These are phyloP conservation scores for Jacaranda mimosifolia DNA, from an alignment of 257 asterid genomes.

Conservation along the genomic window DNA sequence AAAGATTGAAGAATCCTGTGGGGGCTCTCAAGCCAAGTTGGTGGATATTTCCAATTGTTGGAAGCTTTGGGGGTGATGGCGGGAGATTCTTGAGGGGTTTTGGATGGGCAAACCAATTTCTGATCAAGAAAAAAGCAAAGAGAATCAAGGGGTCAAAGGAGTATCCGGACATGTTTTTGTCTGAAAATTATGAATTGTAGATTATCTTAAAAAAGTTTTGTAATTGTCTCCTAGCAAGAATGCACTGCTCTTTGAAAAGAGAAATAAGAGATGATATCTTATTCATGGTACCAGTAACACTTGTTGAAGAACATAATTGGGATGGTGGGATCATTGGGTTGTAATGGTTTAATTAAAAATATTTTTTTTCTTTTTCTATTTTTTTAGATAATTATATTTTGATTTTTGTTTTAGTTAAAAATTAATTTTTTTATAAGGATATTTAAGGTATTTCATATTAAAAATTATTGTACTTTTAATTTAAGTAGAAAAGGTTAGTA, in stretches of 20 bases:
- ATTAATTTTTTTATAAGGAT: no score
- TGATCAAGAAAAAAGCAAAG: conserved; percentile 33
- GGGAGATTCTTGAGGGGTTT: conserved; percentile 48
- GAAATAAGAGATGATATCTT: neutral
- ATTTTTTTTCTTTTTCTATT: no score
- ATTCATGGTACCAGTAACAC: no score
- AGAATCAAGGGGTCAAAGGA: conserved; percentile 33
- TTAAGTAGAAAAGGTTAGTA: no score
- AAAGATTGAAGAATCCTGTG: conserved; percentile 43
- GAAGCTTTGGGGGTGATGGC: conserved; percentile 58
- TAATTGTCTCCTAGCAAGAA: neutral
- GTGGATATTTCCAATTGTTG: conserved; percentile 56
- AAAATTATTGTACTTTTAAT: no score
- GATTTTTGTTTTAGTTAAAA: no score
- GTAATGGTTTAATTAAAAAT: no score
- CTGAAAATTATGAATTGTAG: conserved; percentile 1
- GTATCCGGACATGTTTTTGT: conserved; percentile 27
- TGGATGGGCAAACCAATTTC: conserved; percentile 14
- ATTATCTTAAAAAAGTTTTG: neutral
- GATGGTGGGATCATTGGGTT: no score
- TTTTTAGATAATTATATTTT: no score
- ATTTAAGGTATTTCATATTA: no score
- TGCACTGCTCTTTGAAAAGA: neutral
- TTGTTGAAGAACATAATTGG: no score
- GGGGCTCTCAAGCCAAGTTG: conserved; percentile 52